A percentile compares a stretch with the other conserved stretches of the same genome.
These are phyloP conservation scores for Phytophthora capsici DNA, from an alignment of 352 stramenopile genomes.

Conservation along the genomic window DNA sequence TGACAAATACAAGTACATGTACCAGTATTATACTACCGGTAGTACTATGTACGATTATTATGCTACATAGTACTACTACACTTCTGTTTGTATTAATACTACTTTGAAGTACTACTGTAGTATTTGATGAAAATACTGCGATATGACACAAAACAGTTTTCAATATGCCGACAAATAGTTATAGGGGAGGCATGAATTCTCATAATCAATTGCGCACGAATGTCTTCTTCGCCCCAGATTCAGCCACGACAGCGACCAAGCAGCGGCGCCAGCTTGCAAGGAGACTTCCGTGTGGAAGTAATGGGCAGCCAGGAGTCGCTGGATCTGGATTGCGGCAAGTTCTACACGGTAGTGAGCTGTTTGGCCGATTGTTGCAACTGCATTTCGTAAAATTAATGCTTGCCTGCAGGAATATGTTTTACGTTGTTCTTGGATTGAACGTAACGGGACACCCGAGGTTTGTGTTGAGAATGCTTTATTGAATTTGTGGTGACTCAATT, in stretches of 20 bases:
- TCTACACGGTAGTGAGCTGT: slow-evolving; percentile 68
- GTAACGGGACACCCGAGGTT: slow-evolving; percentile 55
- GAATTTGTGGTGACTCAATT: background rate
- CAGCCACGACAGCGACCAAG: slow-evolving; percentile 33
- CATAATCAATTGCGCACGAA: slow-evolving; percentile 7
- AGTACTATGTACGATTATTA: too few relatives aligned
- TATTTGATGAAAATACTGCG: too few relatives aligned
- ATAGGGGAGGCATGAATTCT: background rate
- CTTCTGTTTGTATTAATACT: too few relatives aligned
- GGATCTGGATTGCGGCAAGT: slow-evolving; percentile 86
- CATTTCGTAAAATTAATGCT: background rate
- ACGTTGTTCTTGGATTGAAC: slow-evolving; percentile 75
- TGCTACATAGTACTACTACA: too few relatives aligned
- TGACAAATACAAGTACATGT: too few relatives aligned
- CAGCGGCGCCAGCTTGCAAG: slow-evolving; percentile 45
- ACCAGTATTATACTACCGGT: too few relatives aligned
- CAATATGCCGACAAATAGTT: slow-evolving; percentile 5
- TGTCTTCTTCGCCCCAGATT: slow-evolving; percentile 34
- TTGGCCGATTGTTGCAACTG: background rate
- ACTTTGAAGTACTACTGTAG: too few relatives aligned
- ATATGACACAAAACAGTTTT: slow-evolving; percentile 11
- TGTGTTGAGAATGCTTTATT: background rate
- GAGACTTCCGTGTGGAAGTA: slow-evolving; percentile 75
- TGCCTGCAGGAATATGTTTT: slow-evolving; percentile 79
- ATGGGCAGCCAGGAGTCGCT: slow-evolving; percentile 83